phyloP scores from a whole-genome alignment of 768 basidiomycete species.

The Pulveroboletus sp. region DNA sequence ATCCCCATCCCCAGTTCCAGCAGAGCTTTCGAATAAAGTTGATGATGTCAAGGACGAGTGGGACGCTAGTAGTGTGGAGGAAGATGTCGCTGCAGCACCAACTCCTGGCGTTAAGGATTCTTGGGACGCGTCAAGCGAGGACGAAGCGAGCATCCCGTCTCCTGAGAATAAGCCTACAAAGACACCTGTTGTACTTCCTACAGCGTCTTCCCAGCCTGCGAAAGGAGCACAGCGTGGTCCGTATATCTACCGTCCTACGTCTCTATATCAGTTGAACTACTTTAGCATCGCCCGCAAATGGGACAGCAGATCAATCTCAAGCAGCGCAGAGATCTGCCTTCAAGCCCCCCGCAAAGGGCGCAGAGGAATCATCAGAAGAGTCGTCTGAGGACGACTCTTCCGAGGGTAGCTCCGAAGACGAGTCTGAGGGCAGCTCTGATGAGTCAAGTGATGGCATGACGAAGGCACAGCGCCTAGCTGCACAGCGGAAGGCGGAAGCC shows the following conservation, averaged over 20 bases:
- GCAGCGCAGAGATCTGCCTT: slow-evolving; percentile 25
- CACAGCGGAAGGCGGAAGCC: slow-evolving; percentile 79
- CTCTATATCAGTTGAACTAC: neutral
- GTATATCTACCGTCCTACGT: slow-evolving; percentile 1
- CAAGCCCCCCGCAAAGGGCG: slow-evolving; percentile 26
- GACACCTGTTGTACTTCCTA: neutral
- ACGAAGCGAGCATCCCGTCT: slow-evolving; percentile 37
- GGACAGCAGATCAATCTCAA: slow-evolving; percentile 8
- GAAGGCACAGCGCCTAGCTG: slow-evolving; percentile 57
- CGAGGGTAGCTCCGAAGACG: slow-evolving; percentile 48
- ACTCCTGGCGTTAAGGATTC: slow-evolving; percentile 42
- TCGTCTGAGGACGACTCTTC: slow-evolving; percentile 41
- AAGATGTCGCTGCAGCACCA: slow-evolving; percentile 26
- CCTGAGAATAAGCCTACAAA: slow-evolving; percentile 16
- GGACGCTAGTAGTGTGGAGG: slow-evolving; percentile 47
- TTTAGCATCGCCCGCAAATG: slow-evolving; percentile 2
- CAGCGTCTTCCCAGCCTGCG: neutral
- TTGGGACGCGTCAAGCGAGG: slow-evolving; percentile 70
- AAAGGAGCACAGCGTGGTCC: slow-evolving; percentile 9
- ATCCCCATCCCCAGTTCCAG: slow-evolving; percentile 24
- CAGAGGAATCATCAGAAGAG: slow-evolving; percentile 29
- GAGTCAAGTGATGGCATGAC: slow-evolving; percentile 65
- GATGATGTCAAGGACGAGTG: slow-evolving; percentile 47
- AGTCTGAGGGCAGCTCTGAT: slow-evolving; percentile 37
- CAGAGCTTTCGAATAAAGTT: slow-evolving; percentile 22